Evolutionary conservation across 768 basidiomycete species (phyloP).

Genomic region (Hortiboletus flavorubellus): DNA sequence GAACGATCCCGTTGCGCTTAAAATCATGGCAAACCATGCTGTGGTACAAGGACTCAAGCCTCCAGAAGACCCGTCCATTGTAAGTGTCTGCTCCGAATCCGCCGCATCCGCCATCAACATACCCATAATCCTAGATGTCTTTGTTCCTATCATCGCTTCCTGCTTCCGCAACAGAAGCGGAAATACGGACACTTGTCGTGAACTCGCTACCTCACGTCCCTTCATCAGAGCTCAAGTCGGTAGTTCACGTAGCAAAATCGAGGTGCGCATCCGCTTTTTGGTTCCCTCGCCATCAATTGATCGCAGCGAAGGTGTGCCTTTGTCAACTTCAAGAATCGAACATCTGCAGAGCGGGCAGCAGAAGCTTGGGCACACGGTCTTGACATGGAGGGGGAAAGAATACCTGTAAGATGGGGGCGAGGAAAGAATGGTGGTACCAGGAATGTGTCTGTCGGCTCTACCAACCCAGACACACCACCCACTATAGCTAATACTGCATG

Average conservation of each 20-base stretch:
- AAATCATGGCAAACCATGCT: conserved; percentile 80
- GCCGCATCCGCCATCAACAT: neutral
- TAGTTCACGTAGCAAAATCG: conserved; percentile 83
- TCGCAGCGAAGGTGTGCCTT: conserved; percentile 76
- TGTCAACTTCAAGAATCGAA: conserved; percentile 84
- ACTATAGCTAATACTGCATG: conserved; percentile 7
- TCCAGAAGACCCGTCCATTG: conserved; percentile 84
- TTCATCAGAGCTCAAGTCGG: conserved; percentile 68
- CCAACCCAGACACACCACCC: conserved; percentile 1
- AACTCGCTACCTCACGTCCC: conserved; percentile 62
- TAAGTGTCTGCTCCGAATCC: conserved; percentile 39
- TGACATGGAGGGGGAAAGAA: conserved; percentile 74
- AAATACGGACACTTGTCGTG: conserved; percentile 68
- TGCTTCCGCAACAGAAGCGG: conserved; percentile 62
- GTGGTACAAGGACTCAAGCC: conserved; percentile 79
- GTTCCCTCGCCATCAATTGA: neutral
- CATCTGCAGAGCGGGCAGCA: conserved; percentile 83
- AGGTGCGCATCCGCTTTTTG: conserved; percentile 39
- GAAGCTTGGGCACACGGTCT: conserved; percentile 89
- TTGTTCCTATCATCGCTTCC: conserved; percentile 83
- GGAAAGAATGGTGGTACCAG: conserved; percentile 45
- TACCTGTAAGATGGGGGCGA: conserved; percentile 86
- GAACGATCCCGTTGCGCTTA: conserved; percentile 92
- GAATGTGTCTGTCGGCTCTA: conserved; percentile 30
- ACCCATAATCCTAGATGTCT: conserved; percentile 55